Base-by-base conservation (phyloP, 495 filamentous ascomycete species). In the Penicillium bovifimosum region DNA sequence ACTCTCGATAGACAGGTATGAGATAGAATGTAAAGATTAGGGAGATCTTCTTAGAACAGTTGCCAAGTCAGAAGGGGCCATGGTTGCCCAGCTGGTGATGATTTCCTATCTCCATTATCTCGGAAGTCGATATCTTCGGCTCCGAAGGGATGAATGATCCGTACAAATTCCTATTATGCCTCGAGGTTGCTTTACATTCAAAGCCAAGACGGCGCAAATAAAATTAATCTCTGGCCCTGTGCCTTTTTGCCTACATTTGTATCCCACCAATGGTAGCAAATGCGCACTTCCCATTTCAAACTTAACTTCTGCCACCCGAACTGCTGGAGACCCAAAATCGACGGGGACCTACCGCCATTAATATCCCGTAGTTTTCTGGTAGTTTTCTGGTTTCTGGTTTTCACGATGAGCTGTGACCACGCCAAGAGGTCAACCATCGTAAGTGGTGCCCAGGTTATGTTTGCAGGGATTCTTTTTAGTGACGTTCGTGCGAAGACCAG, bases 251-350 rank as follows among this genome's bases (percentile, higher is more conserved):
- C 34, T 36, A 36, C 1, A 27, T 4, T 28, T 9, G 2, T 26
- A 13, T 29, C 18, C 20, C 26, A 44, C 33, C 46, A 38, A 48
- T 48, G 18, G 32, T 27, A 45, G 32, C 24, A 29, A 29, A 27
- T 32, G 2, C 27, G 14, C 17, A 44, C 11, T 24, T 47, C 34
- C 6, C 2, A 17, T 4, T 24, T 17, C 31, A 26, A 47, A 56
- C 45, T 24, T 54, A 27, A 50, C 40, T 46, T 54, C 50, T 56
- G 48, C 49, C 35, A 56, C 34, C 49, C 55, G 33, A 49, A 46
- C 26, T 43, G 14, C 27, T 43, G 40, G 14, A 42, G n/a, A 43
- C 41, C 41, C 26, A 28, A 43, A 43, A 17, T n/a, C 16, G 26
- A 36, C 32, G 9, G 10, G 32, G 14, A 13, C 14, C 34, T 11